A percentile compares a stretch with the other conserved stretches of the same genome.
Conservation (phyloP, 2,329 filamentous ascomycete species). For the Xylariaceae sp. region DNA sequence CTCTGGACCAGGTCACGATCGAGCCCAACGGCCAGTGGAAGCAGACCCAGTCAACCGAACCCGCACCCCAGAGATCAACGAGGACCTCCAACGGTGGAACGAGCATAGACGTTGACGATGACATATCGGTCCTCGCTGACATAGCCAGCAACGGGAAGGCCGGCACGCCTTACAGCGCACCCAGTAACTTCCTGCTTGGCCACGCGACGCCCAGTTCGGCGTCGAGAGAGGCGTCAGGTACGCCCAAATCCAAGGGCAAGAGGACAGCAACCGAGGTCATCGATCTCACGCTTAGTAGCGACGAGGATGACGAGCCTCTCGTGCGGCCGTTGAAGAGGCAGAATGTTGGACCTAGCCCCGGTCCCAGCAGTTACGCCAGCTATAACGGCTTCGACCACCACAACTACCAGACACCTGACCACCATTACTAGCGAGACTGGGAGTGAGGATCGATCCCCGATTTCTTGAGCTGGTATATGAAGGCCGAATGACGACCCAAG, state of each 20-base stretch:
- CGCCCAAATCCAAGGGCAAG: conserved; percentile 33
- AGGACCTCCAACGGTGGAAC: conserved; percentile 24
- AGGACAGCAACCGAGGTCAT: conserved; percentile 46
- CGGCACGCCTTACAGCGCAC: conserved; percentile 18
- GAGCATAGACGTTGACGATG: conserved; percentile 43
- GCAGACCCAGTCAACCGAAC: conserved; percentile 33
- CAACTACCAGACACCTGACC: background rate
- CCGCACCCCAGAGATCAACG: conserved; percentile 24
- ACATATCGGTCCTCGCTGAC: conserved; percentile 43
- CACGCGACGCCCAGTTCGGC: conserved; percentile 18
- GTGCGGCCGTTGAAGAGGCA: conserved; percentile 44
- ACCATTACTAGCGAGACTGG: background rate
- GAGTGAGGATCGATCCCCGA: too few species aligned
- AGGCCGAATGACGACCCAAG: too few species aligned
- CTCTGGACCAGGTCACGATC: conserved; percentile 79
- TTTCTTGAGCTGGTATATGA: too few species aligned
- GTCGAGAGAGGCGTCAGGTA: conserved; percentile 30
- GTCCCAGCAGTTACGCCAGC: background rate
- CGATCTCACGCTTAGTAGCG: conserved; percentile 54
- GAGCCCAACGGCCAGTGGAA: conserved; percentile 83
- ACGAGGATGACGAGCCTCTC: conserved; percentile 43
- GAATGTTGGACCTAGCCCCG: conserved; percentile 17
- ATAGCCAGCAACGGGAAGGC: conserved; percentile 31
- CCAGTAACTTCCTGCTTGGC: conserved; percentile 16
- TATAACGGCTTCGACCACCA: conserved; percentile 4